Conservation (phyloP, 306 rosid genomes). For the Carpinus fangiana region DNA sequence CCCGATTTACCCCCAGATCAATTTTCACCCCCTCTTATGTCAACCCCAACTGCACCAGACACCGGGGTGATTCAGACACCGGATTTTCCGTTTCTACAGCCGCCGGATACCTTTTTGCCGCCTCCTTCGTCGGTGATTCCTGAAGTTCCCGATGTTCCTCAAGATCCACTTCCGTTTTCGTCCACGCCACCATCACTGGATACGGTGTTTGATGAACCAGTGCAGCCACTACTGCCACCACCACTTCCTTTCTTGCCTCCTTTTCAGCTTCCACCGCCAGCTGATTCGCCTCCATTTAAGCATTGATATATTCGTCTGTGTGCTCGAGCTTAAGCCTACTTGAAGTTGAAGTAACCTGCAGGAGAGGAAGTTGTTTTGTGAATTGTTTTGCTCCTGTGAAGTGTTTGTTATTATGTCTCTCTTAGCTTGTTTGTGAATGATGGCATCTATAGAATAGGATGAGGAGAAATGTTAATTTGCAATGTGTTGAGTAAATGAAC, state of each 20-base stretch:
- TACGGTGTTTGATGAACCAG: conserved; percentile 28
- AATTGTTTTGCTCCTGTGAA: not conserved
- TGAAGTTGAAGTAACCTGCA: not conserved
- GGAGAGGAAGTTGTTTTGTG: not conserved
- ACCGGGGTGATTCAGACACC: conserved; percentile 31
- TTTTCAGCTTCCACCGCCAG: conserved; percentile 9
- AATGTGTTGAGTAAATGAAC: no score
- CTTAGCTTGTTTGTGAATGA: not conserved
- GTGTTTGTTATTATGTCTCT: not conserved
- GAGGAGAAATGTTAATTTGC: no score
- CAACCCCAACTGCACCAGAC: conserved; percentile 47
- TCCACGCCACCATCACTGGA: conserved; percentile 43
- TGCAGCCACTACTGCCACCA: conserved; percentile 29
- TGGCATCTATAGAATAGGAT: not conserved
- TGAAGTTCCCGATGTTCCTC: conserved; percentile 37
- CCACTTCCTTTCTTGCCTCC: conserved; percentile 31
- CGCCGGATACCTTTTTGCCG: conserved; percentile 39
- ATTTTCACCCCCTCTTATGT: conserved; percentile 34
- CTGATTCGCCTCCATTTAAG: conserved; percentile 23
- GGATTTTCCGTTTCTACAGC: conserved; percentile 28
- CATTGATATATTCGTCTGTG: not conserved
- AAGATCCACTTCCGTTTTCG: conserved; percentile 41
- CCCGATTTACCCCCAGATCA: conserved; percentile 36
- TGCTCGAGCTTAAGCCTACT: not conserved
- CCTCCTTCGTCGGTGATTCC: conserved; percentile 48